Percentiles rank a stretch among this genome's conserved stretches.
phyloP scores from a whole-genome alignment of 306 rosid species.

The Fagus sylvatica region DNA sequence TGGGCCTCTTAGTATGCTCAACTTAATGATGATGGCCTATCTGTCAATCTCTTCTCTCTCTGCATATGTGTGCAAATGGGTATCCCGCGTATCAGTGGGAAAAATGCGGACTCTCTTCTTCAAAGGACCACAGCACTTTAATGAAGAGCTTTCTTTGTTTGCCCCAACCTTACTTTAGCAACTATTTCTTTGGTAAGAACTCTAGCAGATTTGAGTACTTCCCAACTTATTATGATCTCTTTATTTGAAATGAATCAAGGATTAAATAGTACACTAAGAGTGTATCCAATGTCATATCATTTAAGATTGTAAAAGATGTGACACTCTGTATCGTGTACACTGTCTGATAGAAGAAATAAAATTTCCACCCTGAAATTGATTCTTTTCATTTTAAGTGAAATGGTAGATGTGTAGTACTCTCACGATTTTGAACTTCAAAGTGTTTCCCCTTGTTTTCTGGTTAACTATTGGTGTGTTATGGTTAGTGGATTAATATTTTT shows the following conservation, averaged over 20 bases:
- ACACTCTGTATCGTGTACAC: no score
- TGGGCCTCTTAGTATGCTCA: conserved; percentile 28
- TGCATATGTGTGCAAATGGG: not conserved
- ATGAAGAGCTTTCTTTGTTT: not conserved
- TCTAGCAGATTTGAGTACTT: not conserved
- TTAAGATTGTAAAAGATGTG: no score
- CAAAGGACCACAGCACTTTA: conserved; percentile 1
- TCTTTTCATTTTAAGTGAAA: not conserved
- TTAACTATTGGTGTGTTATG: not conserved
- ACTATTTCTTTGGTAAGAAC: not conserved
- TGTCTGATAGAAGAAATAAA: no score
- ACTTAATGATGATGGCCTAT: conserved; percentile 14
- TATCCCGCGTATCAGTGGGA: not conserved
- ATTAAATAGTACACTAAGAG: no score
- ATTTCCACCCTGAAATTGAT: no score
- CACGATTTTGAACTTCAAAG: not conserved
- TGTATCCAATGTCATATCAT: no score
- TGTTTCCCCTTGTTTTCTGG: not conserved
- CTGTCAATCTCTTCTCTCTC: conserved; percentile 9
- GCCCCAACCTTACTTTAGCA: not conserved
- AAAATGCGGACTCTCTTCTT: conserved; percentile 13
- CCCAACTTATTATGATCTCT: not conserved
- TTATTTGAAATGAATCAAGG: no score
- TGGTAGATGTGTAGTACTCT: not conserved
- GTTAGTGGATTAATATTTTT: not conserved